Percentiles rank a stretch among this genome's conserved stretches.
Conservation (phyloP, 2,329 filamentous ascomycete genomes). For the Pyricularia sp. region DNA sequence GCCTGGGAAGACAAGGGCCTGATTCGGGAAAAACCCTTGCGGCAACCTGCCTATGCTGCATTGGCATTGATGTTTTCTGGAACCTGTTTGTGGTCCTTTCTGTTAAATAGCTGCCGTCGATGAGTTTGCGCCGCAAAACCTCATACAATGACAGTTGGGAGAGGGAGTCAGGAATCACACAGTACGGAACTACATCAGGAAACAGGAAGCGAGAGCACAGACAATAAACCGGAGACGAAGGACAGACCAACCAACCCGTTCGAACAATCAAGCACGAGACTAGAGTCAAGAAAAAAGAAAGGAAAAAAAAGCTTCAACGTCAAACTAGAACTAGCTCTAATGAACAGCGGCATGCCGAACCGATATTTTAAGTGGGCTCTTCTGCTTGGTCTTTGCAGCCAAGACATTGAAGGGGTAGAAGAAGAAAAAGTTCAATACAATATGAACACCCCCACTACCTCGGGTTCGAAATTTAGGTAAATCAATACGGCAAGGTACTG, state of each 20-base stretch:
- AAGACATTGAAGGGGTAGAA: neutral
- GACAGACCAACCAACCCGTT: neutral
- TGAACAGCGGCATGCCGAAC: neutral
- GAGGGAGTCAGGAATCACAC: neutral
- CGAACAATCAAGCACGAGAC: neutral
- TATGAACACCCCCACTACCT: neutral
- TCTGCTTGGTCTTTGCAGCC: neutral
- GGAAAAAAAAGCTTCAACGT: neutral
- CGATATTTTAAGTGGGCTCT: neutral
- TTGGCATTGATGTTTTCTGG: slow-evolving; percentile 12
- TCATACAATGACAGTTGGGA: neutral
- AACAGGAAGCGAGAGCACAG: neutral
- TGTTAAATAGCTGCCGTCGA: neutral
- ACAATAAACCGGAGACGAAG: neutral
- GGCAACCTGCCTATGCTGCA: slow-evolving; percentile 9
- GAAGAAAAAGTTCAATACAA: neutral
- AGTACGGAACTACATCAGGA: too few species aligned
- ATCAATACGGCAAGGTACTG: neutral
- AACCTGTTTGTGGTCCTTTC: neutral
- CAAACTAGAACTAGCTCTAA: neutral
- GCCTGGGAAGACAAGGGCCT: slow-evolving; percentile 27
- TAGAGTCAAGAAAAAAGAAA: neutral
- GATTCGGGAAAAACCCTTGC: slow-evolving; percentile 22
- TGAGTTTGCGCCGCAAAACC: neutral
- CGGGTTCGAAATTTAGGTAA: too few species aligned